Percentiles rank a stretch among this genome's conserved stretches.
These are phyloP conservation scores for Termitomyces titanicus DNA, from an alignment of 768 basidiomycete species.

Conservation along the genomic window DNA sequence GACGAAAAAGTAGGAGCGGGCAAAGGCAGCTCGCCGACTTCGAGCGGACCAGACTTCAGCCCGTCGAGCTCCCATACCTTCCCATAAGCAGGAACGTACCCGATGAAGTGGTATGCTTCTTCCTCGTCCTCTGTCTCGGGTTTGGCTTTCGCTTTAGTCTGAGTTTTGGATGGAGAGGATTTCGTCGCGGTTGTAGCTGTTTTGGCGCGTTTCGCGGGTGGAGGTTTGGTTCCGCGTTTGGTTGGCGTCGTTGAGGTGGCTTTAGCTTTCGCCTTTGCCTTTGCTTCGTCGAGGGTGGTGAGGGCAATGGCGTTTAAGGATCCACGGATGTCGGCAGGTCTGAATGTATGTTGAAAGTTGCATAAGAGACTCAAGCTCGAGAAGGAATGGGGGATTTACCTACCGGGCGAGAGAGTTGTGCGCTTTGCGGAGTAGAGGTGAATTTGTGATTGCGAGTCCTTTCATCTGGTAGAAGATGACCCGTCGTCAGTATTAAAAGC, in stretches of 20 bases:
- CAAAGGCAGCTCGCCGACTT: constrained; percentile 53
- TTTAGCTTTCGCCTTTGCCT: constrained; percentile 35
- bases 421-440: constrained; percentile 45
- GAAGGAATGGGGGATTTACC: constrained; percentile 12
- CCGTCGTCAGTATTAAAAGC: neutral
- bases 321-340: constrained; percentile 57
- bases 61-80: constrained; percentile 75
- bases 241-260: constrained; percentile 10
- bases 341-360: constrained; percentile 18
- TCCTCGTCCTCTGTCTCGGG: constrained; percentile 24
- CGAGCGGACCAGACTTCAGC: constrained; percentile 56
- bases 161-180: constrained; percentile 14
- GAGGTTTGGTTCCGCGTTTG: constrained; percentile 25
- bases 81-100: constrained; percentile 57
- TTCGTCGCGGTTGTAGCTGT: constrained; percentile 11
- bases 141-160: constrained; percentile 15
- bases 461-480: constrained; percentile 43
- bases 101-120: constrained; percentile 62
- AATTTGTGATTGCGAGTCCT: constrained; percentile 58
- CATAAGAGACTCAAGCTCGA: neutral
- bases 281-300: constrained; percentile 40
- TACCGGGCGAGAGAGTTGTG: constrained; percentile 63
- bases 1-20: constrained; percentile 6
- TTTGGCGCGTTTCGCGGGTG: constrained; percentile 34
- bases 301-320: constrained; percentile 42